A percentile compares a stretch with the other conserved stretches of the same genome.
Evolutionary conservation across 352 stramenopile species (phyloP).

Genomic region (Elongisporangium prolatum): DNA sequence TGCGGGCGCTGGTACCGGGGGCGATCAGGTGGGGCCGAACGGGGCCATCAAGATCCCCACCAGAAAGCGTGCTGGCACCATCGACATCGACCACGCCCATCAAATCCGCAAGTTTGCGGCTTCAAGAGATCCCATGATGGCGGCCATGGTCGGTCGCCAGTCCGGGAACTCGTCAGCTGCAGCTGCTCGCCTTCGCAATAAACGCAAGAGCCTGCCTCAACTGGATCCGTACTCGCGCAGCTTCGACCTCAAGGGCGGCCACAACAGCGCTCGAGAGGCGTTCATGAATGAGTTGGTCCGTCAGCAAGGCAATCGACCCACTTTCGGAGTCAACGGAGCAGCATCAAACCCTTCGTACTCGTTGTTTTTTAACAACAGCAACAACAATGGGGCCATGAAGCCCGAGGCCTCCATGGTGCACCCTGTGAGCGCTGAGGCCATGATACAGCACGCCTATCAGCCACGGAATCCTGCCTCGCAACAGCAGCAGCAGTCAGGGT

Average conservation of each 20-base stretch:
- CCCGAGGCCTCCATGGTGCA: slow-evolving; percentile 26
- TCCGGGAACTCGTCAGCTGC: slow-evolving; percentile 5
- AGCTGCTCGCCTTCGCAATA: slow-evolving; percentile 13
- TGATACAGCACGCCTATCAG: slow-evolving; percentile 22
- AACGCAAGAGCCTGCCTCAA: slow-evolving; percentile 41
- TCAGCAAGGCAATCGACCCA: background rate
- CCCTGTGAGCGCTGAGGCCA: slow-evolving; percentile 19
- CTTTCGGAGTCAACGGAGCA: background rate
- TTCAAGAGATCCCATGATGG: slow-evolving; percentile 4
- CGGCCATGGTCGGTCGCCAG: background rate
- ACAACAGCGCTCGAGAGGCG: background rate
- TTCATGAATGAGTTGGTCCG: background rate
- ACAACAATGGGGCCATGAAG: slow-evolving; percentile 12
- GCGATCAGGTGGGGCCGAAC: background rate
- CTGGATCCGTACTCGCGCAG: slow-evolving; percentile 6
- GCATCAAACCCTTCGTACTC: background rate
- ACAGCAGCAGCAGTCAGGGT: slow-evolving; percentile 5
- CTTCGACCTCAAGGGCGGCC: background rate
- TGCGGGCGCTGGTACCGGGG: background rate
- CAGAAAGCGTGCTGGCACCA: slow-evolving; percentile 9
- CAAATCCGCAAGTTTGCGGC: slow-evolving; percentile 8
- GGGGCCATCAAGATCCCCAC: background rate
- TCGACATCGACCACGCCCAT: slow-evolving; percentile 11
- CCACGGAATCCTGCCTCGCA: slow-evolving; percentile 10
- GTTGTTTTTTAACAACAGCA: slow-evolving; percentile 1